These are phyloP conservation scores for Pseudogymnoascus sp. DNA, from an alignment of 2,329 filamentous ascomycete species.

Conservation along the genomic window DNA sequence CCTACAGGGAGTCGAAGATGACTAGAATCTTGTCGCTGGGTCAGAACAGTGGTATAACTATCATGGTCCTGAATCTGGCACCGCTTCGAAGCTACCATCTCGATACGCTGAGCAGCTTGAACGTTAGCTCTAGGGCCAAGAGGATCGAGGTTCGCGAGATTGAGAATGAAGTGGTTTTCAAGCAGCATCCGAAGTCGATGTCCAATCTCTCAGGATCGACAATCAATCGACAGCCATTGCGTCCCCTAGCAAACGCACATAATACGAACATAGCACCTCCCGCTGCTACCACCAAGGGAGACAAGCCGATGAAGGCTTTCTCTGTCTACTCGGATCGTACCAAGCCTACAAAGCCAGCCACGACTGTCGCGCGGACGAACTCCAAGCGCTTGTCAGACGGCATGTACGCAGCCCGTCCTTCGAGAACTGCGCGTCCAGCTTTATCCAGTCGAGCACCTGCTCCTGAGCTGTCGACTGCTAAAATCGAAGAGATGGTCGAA, in stretches of 20 bases:
- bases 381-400: slow-evolving; percentile 27
- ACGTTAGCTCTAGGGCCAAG: slow-evolving; percentile 91
- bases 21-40: slow-evolving; percentile 85
- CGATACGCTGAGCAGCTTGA: slow-evolving; percentile 86
- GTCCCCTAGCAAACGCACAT: slow-evolving; percentile 65
- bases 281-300: slow-evolving; percentile 42
- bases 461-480: slow-evolving; percentile 52
- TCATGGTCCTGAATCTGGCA: slow-evolving; percentile 94
- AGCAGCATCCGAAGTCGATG: slow-evolving; percentile 55
- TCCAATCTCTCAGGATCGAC: slow-evolving; percentile 32
- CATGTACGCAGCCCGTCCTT: slow-evolving; percentile 32
- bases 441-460: slow-evolving; percentile 33
- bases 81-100: slow-evolving; percentile 88
- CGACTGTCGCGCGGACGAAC: slow-evolving; percentile 26
- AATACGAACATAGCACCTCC: slow-evolving; percentile 59
- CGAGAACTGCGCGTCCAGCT: slow-evolving; percentile 38
- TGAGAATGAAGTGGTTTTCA: slow-evolving; percentile 89
- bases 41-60: slow-evolving; percentile 88
- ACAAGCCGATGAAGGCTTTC: slow-evolving; percentile 76
- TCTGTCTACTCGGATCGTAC: slow-evolving; percentile 74
- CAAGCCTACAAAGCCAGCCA: slow-evolving; percentile 36
- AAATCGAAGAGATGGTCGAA: slow-evolving; percentile 86
- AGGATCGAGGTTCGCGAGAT: slow-evolving; percentile 93
- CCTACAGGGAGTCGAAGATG: slow-evolving; percentile 95
- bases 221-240: slow-evolving; percentile 64